A percentile compares a stretch with the other conserved stretches of the same genome.
These are phyloP conservation scores for Teunomyces lycoperdinae DNA, from an alignment of 805 yeast species.

Conservation along the genomic window DNA sequence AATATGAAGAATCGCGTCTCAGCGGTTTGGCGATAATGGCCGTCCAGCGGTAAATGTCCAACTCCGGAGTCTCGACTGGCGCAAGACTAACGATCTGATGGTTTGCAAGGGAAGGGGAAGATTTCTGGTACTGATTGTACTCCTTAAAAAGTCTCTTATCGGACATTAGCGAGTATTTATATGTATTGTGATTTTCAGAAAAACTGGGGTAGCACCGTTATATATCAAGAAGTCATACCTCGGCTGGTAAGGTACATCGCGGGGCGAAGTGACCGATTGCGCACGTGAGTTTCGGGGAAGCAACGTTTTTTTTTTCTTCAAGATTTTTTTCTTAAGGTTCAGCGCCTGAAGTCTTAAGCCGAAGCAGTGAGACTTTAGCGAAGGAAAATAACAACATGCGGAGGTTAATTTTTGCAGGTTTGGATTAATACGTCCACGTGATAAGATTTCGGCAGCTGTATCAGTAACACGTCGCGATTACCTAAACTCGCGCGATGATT, in stretches of 20 bases:
- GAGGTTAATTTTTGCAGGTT: neutral
- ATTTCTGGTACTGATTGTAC: conserved; percentile 29
- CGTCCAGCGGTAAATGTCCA: conserved; percentile 51
- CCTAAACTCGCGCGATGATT: neutral
- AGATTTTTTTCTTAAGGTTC: neutral
- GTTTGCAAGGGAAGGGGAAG: conserved; percentile 25
- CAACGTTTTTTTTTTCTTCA: neutral
- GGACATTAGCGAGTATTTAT: conserved; percentile 21
- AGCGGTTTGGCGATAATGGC: conserved; percentile 51
- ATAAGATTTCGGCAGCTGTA: neutral
- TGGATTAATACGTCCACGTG: neutral
- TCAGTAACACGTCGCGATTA: neutral
- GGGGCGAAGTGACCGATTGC: neutral
- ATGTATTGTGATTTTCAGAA: conserved; percentile 7
- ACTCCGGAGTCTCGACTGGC: conserved; percentile 40
- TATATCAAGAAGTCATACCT: neutral
- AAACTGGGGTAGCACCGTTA: neutral
- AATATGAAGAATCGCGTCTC: conserved; percentile 45
- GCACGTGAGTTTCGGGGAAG: neutral
- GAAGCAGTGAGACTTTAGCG: neutral
- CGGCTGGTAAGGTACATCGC: neutral
- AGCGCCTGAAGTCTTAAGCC: neutral
- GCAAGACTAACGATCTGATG: conserved; percentile 40
- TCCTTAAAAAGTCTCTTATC: conserved; percentile 41
- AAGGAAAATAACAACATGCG: neutral